phyloP scores from a whole-genome alignment of 495 filamentous ascomycete species.

The Xylaria castorea region DNA sequence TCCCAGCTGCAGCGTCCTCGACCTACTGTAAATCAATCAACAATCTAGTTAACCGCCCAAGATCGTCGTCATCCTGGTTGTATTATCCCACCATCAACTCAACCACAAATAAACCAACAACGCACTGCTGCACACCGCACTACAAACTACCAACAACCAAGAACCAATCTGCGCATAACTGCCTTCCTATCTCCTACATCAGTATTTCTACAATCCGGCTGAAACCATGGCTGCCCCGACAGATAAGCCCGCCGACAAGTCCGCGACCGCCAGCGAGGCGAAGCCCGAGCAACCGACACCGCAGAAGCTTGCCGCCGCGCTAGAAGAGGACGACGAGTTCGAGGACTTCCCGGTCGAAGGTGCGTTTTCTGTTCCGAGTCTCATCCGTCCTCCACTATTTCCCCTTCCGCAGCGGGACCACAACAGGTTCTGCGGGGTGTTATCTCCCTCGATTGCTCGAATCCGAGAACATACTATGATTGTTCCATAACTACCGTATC shows the following conservation, averaged over 20 bases:
- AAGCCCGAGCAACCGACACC: constrained; percentile 48
- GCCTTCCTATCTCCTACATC: neutral
- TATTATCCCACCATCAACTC: constrained; percentile 3
- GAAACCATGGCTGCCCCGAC: constrained; percentile 36
- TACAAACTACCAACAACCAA: too few species aligned
- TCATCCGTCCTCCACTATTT: neutral
- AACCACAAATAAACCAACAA: neutral
- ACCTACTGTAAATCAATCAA: neutral
- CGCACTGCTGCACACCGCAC: neutral
- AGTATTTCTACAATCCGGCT: neutral
- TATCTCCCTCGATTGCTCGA: neutral
- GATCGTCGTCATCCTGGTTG: constrained; percentile 12
- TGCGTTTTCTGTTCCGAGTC: constrained; percentile 46
- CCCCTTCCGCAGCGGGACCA: neutral
- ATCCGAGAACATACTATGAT: neutral
- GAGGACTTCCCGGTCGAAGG: constrained; percentile 98
- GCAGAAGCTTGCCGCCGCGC: constrained; percentile 58
- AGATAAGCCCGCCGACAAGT: constrained; percentile 48
- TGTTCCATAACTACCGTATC: neutral
- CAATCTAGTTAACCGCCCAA: neutral
- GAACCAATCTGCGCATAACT: neutral
- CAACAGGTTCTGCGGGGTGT: neutral
- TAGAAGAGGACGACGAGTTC: constrained; percentile 98
- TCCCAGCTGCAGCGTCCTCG: constrained; percentile 15
- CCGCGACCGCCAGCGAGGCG: constrained; percentile 46